Conservation (phyloP, 2,329 filamentous ascomycete genomes). For the Colletotrichum sp. region DNA sequence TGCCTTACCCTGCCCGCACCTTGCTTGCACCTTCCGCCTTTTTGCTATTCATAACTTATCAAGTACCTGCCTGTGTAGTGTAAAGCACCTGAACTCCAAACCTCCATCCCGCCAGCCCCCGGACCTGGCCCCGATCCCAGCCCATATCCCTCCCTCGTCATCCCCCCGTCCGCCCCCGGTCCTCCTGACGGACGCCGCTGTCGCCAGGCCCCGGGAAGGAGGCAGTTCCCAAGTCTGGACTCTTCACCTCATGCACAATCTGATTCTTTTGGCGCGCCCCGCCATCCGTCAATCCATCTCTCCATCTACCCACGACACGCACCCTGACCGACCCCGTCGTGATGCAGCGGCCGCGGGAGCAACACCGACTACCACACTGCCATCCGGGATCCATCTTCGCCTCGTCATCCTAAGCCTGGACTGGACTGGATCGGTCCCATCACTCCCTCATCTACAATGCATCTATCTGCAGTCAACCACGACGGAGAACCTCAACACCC, state of each 20-base stretch:
- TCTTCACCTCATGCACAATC: background rate
- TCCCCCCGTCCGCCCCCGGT: background rate
- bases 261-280: background rate
- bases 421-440: background rate
- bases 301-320: conserved; percentile 1
- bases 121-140: conserved; percentile 16
- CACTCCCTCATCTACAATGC: background rate
- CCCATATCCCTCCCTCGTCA: background rate
- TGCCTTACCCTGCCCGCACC: background rate
- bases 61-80: background rate
- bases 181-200: background rate
- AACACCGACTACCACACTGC: background rate
- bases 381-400: background rate
- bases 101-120: background rate
- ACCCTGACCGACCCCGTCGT: background rate
- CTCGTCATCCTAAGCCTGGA: background rate
- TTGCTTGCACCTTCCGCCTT: background rate
- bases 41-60: background rate
- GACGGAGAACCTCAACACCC: background rate
- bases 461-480: background rate
- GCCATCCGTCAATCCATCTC: background rate
- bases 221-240: background rate
- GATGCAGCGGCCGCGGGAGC: background rate
- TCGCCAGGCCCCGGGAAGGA: background rate
- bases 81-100: conserved; percentile 5